Base-by-base conservation (phyloP, 306 rosid genomes). In the Inga laurina region DNA sequence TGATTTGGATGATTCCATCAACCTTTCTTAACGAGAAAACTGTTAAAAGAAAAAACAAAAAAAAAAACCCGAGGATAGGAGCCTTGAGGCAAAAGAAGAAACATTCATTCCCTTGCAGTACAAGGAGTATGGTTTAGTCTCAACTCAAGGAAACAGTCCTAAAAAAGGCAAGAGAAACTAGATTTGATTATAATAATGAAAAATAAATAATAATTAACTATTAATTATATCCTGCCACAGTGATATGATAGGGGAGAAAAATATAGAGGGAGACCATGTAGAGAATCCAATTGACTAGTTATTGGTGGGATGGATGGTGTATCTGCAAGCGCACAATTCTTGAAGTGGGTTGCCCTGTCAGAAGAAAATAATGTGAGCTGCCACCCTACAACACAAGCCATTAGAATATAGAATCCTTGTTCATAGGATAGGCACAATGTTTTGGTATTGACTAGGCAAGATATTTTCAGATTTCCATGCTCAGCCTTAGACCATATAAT, bases 401-500 rank as follows among this genome's bases (percentile, higher is more conserved):
- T 37, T 70, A 70, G 74, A 83, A 30, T 66, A 35, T 66, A 8
- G 51, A 69, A 19, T 41, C 49, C 30, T 10, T 21, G 14, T 3
- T 41, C 10, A 7, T 44, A 22, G 35, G 8, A 44, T 72, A 44
- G 76, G 57, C n/a, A 0, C 12, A 72, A 59, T 72, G 46, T 74
- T 51, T 4, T 30, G 18, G 66, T 18, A 51, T 52, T 52, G 79
- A 54, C 44, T 45, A 64, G 64, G 71, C 79, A 74, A 4, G 14
- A 69, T 73, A 3, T 12, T 45, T 45, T 79, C 81, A 48, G 52
- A 77, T 5, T 84, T 87, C 83, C 71, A 84, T 68, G 76, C 46
- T 49, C 41, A 45, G 59, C 39, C 74, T 46, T 0, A 46, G 16
- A 46, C 51, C 56, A 14, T 49, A 11, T 39, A 39, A 39, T 39